Conservation (phyloP, 1,284 basidiomycete genomes). For the Papiliotrema nemorosa region DNA sequence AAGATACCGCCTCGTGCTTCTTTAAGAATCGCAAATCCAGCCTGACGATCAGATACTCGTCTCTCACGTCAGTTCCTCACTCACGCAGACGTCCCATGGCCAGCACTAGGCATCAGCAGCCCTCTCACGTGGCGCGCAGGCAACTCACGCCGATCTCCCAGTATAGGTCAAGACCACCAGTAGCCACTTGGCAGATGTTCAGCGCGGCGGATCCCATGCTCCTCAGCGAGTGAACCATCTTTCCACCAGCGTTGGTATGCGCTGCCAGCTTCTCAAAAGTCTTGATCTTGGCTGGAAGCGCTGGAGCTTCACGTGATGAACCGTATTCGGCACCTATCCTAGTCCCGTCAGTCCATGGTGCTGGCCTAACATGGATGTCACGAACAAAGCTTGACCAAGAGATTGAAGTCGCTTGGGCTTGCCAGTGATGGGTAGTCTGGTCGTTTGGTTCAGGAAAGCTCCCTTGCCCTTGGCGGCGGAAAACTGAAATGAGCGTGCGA, state of each 20-base stretch:
- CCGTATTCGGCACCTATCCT: slow-evolving; percentile 86
- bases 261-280: slow-evolving; percentile 76
- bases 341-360: neutral
- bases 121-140: neutral
- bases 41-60: slow-evolving; percentile 40
- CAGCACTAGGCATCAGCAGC: slow-evolving; percentile 39
- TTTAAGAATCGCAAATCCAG: slow-evolving; percentile 86
- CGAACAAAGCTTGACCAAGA: slow-evolving; percentile 69
- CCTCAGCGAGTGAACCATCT: slow-evolving; percentile 83
- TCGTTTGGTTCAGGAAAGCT: slow-evolving; percentile 64
- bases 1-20: slow-evolving; percentile 81
- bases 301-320: slow-evolving; percentile 62
- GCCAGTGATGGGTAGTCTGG: slow-evolving; percentile 66
- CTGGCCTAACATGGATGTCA: neutral
- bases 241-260: slow-evolving; percentile 65
- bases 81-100: slow-evolving; percentile 86
- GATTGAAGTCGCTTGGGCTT: slow-evolving; percentile 67
- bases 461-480: slow-evolving; percentile 75
- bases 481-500: slow-evolving; percentile 56
- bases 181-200: slow-evolving; percentile 77
- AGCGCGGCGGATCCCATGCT: slow-evolving; percentile 81
- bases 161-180: slow-evolving; percentile 73
- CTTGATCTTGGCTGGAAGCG: slow-evolving; percentile 65
- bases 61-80: slow-evolving; percentile 22
- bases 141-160: slow-evolving; percentile 75